These are phyloP conservation scores for Candida tallmaniae DNA, from an alignment of 805 yeast genomes.

Conservation along the genomic window DNA sequence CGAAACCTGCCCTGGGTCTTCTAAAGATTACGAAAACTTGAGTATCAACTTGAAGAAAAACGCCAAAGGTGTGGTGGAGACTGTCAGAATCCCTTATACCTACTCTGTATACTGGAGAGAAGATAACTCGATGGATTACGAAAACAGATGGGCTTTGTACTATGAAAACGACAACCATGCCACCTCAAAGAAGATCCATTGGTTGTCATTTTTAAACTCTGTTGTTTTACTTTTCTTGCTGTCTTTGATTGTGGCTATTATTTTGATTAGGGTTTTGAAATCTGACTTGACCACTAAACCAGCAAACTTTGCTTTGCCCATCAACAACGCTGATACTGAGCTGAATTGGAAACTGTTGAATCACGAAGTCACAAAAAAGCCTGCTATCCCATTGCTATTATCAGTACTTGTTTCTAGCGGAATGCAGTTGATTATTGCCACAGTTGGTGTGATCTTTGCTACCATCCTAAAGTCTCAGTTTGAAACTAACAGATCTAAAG, in stretches of 20 bases:
- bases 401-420: conserved; percentile 68
- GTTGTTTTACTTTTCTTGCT: conserved; percentile 58
- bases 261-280: conserved; percentile 52
- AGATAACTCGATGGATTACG: conserved; percentile 61
- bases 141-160: conserved; percentile 70
- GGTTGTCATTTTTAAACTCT: conserved; percentile 74
- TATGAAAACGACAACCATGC: conserved; percentile 49
- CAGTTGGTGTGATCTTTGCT: conserved; percentile 54
- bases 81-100: conserved; percentile 63
- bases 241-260: conserved; percentile 60
- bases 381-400: conserved; percentile 44
- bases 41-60: conserved; percentile 42
- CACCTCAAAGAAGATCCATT: conserved; percentile 53
- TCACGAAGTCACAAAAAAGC: conserved; percentile 52
- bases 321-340: conserved; percentile 5
- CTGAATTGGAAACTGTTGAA: conserved; percentile 49
- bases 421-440: conserved; percentile 62
- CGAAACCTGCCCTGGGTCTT: conserved; percentile 70
- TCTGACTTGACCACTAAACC: conserved; percentile 14
- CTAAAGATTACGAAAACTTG: conserved; percentile 53
- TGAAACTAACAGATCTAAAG: conserved; percentile 12
- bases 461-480: conserved; percentile 38
- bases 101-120: conserved; percentile 89
- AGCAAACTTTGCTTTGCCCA: conserved; percentile 10
- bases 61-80: conserved; percentile 16